phyloP scores from a whole-genome alignment of 305 asterid genomes.

The Fraxinus dipetala region DNA sequence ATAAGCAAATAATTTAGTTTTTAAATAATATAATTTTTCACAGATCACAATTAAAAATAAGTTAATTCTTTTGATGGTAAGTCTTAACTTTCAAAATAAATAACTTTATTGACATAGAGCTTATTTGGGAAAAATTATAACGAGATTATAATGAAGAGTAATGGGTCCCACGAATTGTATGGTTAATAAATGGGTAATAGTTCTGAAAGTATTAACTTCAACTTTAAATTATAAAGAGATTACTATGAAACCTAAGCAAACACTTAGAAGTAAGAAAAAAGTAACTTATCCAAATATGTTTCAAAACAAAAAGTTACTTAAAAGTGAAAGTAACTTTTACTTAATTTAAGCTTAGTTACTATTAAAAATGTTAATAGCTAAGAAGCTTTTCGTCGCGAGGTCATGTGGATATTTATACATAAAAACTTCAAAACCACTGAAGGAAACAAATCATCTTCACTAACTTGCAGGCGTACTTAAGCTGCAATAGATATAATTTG shows the following conservation, averaged over 20 bases:
- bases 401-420: neutral
- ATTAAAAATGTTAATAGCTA: neutral
- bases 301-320: neutral
- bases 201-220: neutral
- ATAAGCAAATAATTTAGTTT: neutral
- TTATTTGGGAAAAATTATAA: neutral
- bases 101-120: neutral
- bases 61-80: neutral
- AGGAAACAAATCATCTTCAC: neutral
- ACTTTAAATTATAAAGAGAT: neutral
- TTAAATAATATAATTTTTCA: neutral
- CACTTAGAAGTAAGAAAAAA: neutral
- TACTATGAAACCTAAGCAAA: neutral
- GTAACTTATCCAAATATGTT: neutral
- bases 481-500: neutral
- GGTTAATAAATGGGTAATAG: neutral
- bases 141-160: neutral
- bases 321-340: neutral
- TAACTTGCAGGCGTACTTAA: neutral
- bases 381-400: neutral
- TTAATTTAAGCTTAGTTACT: neutral
- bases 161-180: neutral
- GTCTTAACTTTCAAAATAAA: neutral
- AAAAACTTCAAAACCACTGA: neutral
- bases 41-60: neutral